Percentiles rank a stretch among this genome's conserved stretches.
These are phyloP conservation scores for Epicoccum sorghinum DNA, from an alignment of 2,329 filamentous ascomycete species.

Conservation along the genomic window DNA sequence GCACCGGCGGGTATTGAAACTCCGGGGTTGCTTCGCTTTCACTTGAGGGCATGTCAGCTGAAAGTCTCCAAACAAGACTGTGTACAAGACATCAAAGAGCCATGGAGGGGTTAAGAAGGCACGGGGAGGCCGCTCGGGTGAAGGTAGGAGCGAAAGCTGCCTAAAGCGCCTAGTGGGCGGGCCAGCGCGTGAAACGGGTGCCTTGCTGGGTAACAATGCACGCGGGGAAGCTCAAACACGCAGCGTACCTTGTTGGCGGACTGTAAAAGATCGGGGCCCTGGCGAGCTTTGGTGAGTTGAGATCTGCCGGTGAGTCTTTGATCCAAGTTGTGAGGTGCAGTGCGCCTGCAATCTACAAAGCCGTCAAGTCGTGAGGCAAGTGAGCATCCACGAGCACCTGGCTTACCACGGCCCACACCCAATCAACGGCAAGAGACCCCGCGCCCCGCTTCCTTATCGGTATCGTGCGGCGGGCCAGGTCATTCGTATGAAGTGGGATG, in stretches of 20 bases:
- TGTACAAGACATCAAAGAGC: conserved; percentile 7
- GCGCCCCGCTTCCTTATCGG: conserved; percentile 14
- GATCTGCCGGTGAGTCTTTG: neutral
- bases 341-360: conserved; percentile 9
- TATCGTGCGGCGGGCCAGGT: conserved; percentile 4
- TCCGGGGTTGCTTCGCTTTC: conserved; percentile 34
- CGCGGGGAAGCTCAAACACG: conserved; percentile 18
- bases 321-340: conserved; percentile 1
- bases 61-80: conserved; percentile 14
- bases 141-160: conserved; percentile 30
- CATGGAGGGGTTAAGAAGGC: conserved; percentile 17
- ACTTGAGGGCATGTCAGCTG: conserved; percentile 41
- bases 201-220: conserved; percentile 22
- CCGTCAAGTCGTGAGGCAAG: conserved; percentile 15
- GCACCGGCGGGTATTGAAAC: conserved; percentile 41
- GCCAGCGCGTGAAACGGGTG: conserved; percentile 27
- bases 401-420: conserved; percentile 4
- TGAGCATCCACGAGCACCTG: conserved; percentile 10
- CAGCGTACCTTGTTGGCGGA: conserved; percentile 10
- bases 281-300: neutral
- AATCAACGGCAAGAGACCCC: conserved; percentile 10
- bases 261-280: neutral
- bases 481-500: neutral
- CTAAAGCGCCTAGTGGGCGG: conserved; percentile 26
- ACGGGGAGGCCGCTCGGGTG: conserved; percentile 19